Conservation (phyloP, 805 yeast species). For the Danielozyma ontarioensis region DNA sequence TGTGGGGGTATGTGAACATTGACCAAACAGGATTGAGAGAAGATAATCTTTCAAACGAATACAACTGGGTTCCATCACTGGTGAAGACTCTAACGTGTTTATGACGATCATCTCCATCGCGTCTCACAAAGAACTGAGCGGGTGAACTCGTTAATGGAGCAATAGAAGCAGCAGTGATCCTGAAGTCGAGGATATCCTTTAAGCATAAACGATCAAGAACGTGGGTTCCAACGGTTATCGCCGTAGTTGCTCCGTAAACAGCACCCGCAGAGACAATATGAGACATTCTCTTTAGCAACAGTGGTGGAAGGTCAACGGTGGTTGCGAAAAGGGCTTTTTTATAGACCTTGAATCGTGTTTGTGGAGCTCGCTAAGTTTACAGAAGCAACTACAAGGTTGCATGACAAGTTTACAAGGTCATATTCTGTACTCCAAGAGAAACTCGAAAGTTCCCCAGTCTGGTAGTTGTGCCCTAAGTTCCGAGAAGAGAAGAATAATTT, state of each 20-base stretch:
- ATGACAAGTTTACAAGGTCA: background rate
- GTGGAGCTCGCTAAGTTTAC: too few species aligned
- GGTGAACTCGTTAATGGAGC: slow-evolving; percentile 37
- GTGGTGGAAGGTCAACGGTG: too few species aligned
- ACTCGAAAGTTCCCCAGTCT: background rate
- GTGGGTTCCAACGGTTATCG: slow-evolving; percentile 36
- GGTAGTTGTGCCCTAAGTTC: background rate
- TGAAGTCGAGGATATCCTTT: slow-evolving; percentile 33
- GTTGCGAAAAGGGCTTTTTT: too few species aligned
- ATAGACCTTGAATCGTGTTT: too few species aligned
- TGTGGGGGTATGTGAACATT: slow-evolving; percentile 38
- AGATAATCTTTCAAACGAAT: slow-evolving; percentile 48
- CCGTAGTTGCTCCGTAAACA: slow-evolving; percentile 37
- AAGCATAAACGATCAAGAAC: slow-evolving; percentile 38
- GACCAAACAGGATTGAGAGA: slow-evolving; percentile 48
- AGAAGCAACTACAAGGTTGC: background rate
- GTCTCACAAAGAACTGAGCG: slow-evolving; percentile 42
- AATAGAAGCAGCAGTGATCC: slow-evolving; percentile 35
- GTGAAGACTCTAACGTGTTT: slow-evolving; percentile 47
- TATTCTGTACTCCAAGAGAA: slow-evolving; percentile 1
- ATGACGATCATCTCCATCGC: slow-evolving; percentile 42
- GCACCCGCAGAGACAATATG: slow-evolving; percentile 43
- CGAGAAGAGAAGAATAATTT: background rate
- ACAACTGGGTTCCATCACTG: slow-evolving; percentile 35
- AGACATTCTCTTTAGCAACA: too few species aligned